Evolutionary conservation across 495 filamentous ascomycete genomes (phyloP), one percentile per base, ranked within the genome.

Genomic region (Penicillium roqueforti): DNA sequence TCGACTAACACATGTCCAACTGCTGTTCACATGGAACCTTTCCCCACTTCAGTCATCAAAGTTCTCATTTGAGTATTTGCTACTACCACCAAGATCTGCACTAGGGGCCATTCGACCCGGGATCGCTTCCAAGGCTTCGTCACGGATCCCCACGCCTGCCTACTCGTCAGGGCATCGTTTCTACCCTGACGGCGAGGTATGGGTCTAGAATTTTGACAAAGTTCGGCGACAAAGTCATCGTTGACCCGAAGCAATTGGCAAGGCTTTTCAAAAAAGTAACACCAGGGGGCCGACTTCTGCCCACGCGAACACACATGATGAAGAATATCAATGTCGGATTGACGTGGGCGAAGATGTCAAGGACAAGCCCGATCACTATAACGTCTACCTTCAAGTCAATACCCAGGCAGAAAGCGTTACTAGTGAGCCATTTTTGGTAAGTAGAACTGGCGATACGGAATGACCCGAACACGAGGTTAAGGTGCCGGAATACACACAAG

Each of bases 61-160:
- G 78, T 82, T 84, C 78, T 83, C 75, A 83, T 84, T 84, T 82
- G 80, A 84, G 76, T 85, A 85, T 85, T 85, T 85, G 78, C 80
- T 85, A 85, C 78, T 85, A 81, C 79, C 74, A 85, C 81, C 80
- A 83, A 85, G 81, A 85, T 81, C 82, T 83, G 78, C 79, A 85
- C 80, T 83, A 82, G 78, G 69, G 80, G 79, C 77, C 74, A 78
- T 84, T 85, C 78, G 62, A 83, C 78, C 79, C 76, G 72, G 77
- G 77, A 77, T 84, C 76, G 80, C 82, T 75, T 76, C 81, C 76
- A 76, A 82, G 78, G 80, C 80, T 85, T 84, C 81, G 77, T 77
- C 68, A 78, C 74, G 55, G 70, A 73, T 70, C 74, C 63, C 74
- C 68, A 76, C 74, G 75, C 74, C 74, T 76, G 72, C 74, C 74